Base-by-base conservation (phyloP, 148 eudicot genomes). In the Bassia scoparia region DNA sequence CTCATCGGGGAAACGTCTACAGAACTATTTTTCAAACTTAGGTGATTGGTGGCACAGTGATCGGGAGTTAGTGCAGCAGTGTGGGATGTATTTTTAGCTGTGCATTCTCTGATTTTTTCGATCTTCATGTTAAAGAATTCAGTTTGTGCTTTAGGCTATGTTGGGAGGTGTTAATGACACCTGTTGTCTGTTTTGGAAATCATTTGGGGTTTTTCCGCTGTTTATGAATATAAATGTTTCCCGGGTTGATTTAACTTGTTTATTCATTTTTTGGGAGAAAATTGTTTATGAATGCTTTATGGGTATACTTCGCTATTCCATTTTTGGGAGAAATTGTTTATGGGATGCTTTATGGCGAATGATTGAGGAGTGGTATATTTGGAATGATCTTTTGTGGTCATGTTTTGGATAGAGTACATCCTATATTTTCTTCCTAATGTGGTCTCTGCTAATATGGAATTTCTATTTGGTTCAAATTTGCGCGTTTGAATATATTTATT, bases 61-160 rank as follows among this genome's bases (percentile, higher is more conserved):
- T 73, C n/a, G 12, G 31, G 69, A 52, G n/a, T 2, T 5, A 64
- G 50, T 29, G 37, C 50, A 41, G 31, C 31, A 3, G 12, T 71
- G 74, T 16, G 43, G 15, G n/a, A n/a, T n/a, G n/a, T n/a, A 44
- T 71, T 59, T 23, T 7, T 23, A 52, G 21, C 53, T n/a, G n/a
- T n/a, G n/a, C n/a, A n/a, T n/a, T n/a, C 21, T 8, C 14, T 46
- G 55, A 11, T 62, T 29, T 13, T 17, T 30, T 7, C 2, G 2
- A 27, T 66, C 17, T 61, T 23, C 17, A 5, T 68, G 43, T 23
- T 35, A 9, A 44, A 44, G 50, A 69, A 56, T 23, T 16, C 9
- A 46, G 70, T 49, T 43, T 38, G 73, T 50, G 68, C 24, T 49
- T 43, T 38, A 68, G 37, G 68, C 24, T 27, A 13, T 20, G 26